phyloP scores from a whole-genome alignment of 192 early-diverging fungal genomes.

The Lunasporangiospora selenospora region DNA sequence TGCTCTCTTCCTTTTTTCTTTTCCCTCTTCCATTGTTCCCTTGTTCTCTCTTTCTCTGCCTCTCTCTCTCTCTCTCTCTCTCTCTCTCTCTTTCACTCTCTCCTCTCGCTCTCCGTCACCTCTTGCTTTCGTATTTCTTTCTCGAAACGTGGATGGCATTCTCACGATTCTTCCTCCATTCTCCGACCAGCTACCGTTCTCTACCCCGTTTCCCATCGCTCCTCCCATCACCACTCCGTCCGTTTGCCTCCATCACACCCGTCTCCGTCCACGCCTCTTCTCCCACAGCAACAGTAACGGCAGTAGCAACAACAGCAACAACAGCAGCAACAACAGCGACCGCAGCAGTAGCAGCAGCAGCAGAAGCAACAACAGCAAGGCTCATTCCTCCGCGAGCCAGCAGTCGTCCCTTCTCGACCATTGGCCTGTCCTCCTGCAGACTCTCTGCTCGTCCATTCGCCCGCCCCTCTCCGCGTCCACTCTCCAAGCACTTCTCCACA shows the following conservation, averaged over 20 bases:
- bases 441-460: not conserved
- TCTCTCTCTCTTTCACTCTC: not conserved
- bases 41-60: not conserved
- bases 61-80: not conserved
- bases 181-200: not conserved
- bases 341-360: no score
- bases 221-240: not conserved
- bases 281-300: no score
- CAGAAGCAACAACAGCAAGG: no score
- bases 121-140: not conserved
- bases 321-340: no score
- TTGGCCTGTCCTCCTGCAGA: not conserved
- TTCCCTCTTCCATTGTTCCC: not conserved
- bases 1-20: not conserved
- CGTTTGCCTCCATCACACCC: not conserved
- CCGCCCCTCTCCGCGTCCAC: not conserved
- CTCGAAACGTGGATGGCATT: not conserved
- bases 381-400: not conserved
- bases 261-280: not conserved
- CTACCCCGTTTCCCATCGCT: not conserved
- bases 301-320: no score
- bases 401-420: not conserved
- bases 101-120: not conserved
- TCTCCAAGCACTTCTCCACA: not conserved
- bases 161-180: slow-evolving; percentile 37